Conservation (phyloP, 176 grass and related monocot genomes). For the Hordeum marinum region DNA sequence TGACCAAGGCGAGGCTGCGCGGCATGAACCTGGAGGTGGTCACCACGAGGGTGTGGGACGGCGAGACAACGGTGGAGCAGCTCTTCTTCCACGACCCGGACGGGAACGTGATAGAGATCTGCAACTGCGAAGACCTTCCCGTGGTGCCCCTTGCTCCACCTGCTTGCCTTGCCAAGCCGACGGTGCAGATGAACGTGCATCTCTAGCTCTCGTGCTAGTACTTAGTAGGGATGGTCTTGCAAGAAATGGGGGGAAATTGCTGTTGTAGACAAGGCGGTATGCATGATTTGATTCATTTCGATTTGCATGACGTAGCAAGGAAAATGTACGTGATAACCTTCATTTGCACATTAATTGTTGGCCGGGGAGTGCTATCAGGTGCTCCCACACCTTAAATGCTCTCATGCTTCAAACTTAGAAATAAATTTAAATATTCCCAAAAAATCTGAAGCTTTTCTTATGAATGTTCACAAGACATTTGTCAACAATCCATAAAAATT, state of each 20-base stretch:
- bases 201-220: neutral
- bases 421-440: too few species aligned
- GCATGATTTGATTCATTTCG: neutral
- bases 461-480: too few species aligned
- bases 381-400: too few species aligned
- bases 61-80: constrained; percentile 51
- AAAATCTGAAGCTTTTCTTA: too few species aligned
- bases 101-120: constrained; percentile 76
- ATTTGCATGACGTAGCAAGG: too few species aligned
- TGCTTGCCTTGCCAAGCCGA: neutral
- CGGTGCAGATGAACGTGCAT: neutral
- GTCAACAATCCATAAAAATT: too few species aligned
- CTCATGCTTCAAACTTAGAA: too few species aligned
- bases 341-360: too few species aligned
- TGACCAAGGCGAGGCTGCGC: constrained; percentile 33
- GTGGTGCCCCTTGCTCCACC: constrained; percentile 25
- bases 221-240: neutral
- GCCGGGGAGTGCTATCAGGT: too few species aligned
- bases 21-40: constrained; percentile 41
- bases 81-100: constrained; percentile 91
- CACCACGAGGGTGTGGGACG: constrained; percentile 34
- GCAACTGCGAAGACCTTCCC: constrained; percentile 65
- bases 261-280: neutral
- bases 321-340: too few species aligned
- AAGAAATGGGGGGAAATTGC: neutral